Evolutionary conservation across 768 basidiomycete genomes (phyloP).

Genomic region (Galerina marginata): DNA sequence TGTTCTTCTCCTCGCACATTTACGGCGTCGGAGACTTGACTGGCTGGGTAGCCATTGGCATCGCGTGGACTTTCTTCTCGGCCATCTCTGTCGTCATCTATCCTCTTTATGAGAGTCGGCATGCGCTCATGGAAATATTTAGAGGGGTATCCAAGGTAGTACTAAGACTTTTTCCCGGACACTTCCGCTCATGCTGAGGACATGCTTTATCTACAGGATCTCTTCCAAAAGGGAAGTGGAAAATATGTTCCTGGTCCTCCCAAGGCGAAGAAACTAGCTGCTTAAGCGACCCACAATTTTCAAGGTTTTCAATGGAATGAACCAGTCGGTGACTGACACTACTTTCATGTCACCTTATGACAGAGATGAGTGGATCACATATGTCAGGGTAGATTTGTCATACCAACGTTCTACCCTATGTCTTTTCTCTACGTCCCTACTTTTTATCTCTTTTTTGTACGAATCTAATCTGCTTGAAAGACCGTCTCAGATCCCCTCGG

Average conservation of each 20-base stretch:
- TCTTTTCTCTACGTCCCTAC: no score
- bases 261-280: not conserved
- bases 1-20: constrained; percentile 83
- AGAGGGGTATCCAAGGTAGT: constrained; percentile 69
- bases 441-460: no score
- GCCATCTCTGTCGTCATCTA: constrained; percentile 79
- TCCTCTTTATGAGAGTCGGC: constrained; percentile 85
- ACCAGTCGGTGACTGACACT: no score
- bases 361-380: no score
- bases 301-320: no score
- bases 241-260: constrained; percentile 29
- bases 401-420: no score
- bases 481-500: no score
- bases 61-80: constrained; percentile 85
- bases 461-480: no score
- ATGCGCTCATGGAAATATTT: constrained; percentile 61
- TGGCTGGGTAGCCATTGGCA: constrained; percentile 82
- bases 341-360: no score
- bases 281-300: not conserved
- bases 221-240: constrained; percentile 37
- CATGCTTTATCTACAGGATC: constrained; percentile 28
- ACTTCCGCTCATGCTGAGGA: not conserved
- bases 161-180: not conserved
- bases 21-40: constrained; percentile 68
- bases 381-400: no score